Percentiles rank a stretch among this genome's conserved stretches.
phyloP scores from a whole-genome alignment of 1,139 yeast species.

The Debaryomyces coudertii region DNA sequence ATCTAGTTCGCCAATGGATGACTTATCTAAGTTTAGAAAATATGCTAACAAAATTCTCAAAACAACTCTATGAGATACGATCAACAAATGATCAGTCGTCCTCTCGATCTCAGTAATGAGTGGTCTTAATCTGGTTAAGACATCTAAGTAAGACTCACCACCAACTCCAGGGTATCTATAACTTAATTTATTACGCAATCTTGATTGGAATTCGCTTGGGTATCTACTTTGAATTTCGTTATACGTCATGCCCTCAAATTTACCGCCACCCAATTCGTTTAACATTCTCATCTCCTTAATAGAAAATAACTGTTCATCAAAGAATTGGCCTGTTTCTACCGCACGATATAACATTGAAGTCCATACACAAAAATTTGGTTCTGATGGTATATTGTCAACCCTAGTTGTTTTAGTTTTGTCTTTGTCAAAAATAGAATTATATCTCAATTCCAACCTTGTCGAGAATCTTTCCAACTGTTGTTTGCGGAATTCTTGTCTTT shows the following conservation, averaged over 20 bases:
- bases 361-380: conserved; percentile 87
- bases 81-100: conserved; percentile 81
- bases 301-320: conserved; percentile 74
- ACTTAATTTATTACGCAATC: conserved; percentile 73
- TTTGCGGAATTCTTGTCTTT: conserved; percentile 69
- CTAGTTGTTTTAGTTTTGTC: conserved; percentile 27
- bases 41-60: conserved; percentile 86
- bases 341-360: conserved; percentile 83
- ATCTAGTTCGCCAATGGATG: conserved; percentile 84
- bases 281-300: conserved; percentile 90
- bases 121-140: conserved; percentile 84
- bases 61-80: conserved; percentile 89
- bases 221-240: conserved; percentile 70
- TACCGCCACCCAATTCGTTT: conserved; percentile 92
- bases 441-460: conserved; percentile 44
- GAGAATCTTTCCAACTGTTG: conserved; percentile 61
- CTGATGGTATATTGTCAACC: conserved; percentile 50
- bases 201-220: conserved; percentile 79
- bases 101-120: conserved; percentile 91
- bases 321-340: conserved; percentile 74
- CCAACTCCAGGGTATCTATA: conserved; percentile 96
- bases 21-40: conserved; percentile 81
- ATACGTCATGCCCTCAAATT: conserved; percentile 85
- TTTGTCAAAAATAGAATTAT: conserved; percentile 32
- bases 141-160: conserved; percentile 95